Base-by-base conservation (phyloP, 2,329 filamentous ascomycete species). In the Clonostachys rhizophaga region DNA sequence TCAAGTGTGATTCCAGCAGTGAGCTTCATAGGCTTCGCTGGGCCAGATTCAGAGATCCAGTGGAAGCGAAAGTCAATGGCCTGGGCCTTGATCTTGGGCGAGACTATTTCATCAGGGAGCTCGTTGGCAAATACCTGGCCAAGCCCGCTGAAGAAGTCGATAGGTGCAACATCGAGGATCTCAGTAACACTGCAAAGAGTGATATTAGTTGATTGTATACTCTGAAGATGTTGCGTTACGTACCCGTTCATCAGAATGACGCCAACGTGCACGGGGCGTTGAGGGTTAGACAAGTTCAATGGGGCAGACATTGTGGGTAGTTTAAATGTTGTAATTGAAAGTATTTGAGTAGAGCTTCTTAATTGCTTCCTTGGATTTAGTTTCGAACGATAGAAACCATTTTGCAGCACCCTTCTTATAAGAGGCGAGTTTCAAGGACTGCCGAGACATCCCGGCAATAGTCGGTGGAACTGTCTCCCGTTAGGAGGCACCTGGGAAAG, bases 141-240 rank as follows among this genome's bases (percentile, higher is more conserved):
- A 4, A 61, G 3, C 2, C 44, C 47, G 18, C 57, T 35, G 16
- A 68, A 42, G 7, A 62, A 46, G 12, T 67, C 64, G 13, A 68
- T 50, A 2, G 62, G 62, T 4, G 60, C 64, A 4, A 67, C 56
- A n/a, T 68, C 64, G 3, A 67, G 55, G 7, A 63, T 49, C 37
- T 68, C 65, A 1, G 59, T 66, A 6, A 52, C 40, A 34, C 61
- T 68, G 47, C 9, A 44, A 1, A 16, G 13, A 36, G 18, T 5
- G 17, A 1, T 30, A 6, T 47, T 20, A 34, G 30, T 33, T 43
- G 20, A 35, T 34, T 35, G 18, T n/a, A 34, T 14, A 6, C 13
- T 34, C 10, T 13, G 11, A 11, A 33, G 13, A 45, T 8, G 14
- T 30, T 30, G 7, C 6, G 16, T 10, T 35, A 49, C 52, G 24